These are phyloP conservation scores for Blastobotrys ciferrii DNA, from an alignment of 1,139 yeast species.

Conservation along the genomic window DNA sequence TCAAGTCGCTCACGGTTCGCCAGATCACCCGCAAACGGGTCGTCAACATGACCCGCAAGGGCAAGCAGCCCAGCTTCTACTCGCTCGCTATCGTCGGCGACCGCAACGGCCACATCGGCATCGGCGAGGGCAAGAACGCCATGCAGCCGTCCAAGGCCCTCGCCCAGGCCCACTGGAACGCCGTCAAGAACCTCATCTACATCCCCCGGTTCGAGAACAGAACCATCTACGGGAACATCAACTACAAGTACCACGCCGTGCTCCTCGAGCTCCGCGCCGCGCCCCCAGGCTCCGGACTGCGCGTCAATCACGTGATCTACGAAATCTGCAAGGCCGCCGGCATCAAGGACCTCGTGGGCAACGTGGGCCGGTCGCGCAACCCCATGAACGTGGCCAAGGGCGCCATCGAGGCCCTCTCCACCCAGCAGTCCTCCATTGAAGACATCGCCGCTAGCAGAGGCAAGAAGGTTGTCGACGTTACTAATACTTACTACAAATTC, in stretches of 20 bases:
- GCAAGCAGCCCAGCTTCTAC: constrained; percentile 83
- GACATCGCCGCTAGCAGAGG: constrained; percentile 93
- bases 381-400: constrained; percentile 94
- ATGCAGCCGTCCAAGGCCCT: constrained; percentile 76
- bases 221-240: constrained; percentile 83
- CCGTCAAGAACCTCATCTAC: constrained; percentile 77
- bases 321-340: constrained; percentile 96
- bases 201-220: constrained; percentile 88
- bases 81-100: constrained; percentile 92
- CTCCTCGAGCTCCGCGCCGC: constrained; percentile 79
- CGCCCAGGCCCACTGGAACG: constrained; percentile 89
- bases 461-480: constrained; percentile 88
- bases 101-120: constrained; percentile 87
- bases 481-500: constrained; percentile 69
- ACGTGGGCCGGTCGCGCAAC: constrained; percentile 88
- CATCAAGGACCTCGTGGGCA: constrained; percentile 87
- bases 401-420: constrained; percentile 76
- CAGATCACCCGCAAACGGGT: constrained; percentile 58
- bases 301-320: constrained; percentile 87
- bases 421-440: constrained; percentile 74
- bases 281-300: constrained; percentile 90
- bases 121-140: constrained; percentile 92
- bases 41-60: constrained; percentile 90
- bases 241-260: constrained; percentile 84
- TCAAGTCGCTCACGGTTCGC: constrained; percentile 61